These are phyloP conservation scores for Phialophora tarda DNA, from an alignment of 2,329 filamentous ascomycete species.

Conservation along the genomic window DNA sequence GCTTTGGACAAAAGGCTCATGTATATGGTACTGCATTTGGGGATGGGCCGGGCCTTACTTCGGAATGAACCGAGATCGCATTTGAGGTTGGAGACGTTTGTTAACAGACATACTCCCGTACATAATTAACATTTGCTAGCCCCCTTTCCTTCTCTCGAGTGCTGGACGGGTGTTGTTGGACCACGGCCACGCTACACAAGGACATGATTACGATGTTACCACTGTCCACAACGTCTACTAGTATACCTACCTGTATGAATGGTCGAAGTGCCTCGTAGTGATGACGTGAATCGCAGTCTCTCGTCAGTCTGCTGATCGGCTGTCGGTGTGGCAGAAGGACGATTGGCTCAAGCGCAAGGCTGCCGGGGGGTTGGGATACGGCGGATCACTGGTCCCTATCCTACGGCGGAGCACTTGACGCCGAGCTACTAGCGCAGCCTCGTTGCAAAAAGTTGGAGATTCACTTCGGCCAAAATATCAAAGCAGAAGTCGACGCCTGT, in stretches of 20 bases:
- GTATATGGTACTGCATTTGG: background rate
- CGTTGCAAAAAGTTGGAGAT: constrained; percentile 24
- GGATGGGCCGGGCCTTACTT: background rate
- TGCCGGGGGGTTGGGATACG: background rate
- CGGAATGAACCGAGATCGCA: background rate
- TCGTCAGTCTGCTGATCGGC: background rate
- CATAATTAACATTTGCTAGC: background rate
- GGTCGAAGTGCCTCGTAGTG: background rate
- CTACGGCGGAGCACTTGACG: background rate
- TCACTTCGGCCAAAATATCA: constrained; percentile 7
- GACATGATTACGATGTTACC: background rate
- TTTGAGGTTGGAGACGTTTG: background rate
- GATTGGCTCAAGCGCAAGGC: background rate
- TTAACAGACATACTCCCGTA: background rate
- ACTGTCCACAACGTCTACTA: background rate
- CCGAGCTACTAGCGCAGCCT: constrained; percentile 15
- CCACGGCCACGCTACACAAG: background rate
- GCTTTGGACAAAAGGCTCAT: background rate
- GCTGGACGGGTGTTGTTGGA: background rate
- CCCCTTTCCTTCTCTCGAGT: background rate
- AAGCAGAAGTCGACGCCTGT: background rate
- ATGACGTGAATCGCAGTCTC: background rate
- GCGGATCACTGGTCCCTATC: background rate
- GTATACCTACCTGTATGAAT: background rate
- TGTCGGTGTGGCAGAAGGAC: background rate